These are phyloP conservation scores for Carnegiea gigantea DNA, from an alignment of 179 eudicot genomes.

Conservation along the genomic window DNA sequence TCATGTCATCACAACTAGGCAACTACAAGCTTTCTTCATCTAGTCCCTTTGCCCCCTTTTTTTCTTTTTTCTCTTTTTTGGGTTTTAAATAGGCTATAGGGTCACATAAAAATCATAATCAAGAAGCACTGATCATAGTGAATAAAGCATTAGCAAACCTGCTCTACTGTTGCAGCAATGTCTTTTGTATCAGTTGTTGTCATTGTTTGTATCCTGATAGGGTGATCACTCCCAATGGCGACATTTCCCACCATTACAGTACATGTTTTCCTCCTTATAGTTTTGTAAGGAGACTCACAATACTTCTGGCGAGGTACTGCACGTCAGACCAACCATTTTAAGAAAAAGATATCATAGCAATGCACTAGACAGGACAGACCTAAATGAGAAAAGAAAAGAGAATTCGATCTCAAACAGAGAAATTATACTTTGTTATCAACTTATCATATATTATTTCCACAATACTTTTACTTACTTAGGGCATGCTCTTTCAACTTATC, in stretches of 20 bases:
- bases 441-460: not conserved
- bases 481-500: too few relatives aligned
- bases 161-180: constrained; percentile 85
- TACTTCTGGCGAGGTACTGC: constrained; percentile 95
- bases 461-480: not conserved
- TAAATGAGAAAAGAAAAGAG: not conserved
- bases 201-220: constrained; percentile 97
- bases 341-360: not conserved
- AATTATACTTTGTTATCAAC: too few relatives aligned
- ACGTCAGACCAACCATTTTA: constrained; percentile 11
- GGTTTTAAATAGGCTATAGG: not conserved
- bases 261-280: constrained; percentile 84
- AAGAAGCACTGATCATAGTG: constrained; percentile 1
- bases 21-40: not conserved
- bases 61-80: too few relatives aligned
- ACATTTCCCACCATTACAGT: constrained; percentile 97
- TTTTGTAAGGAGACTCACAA: constrained; percentile 79
- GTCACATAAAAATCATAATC: not conserved
- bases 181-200: constrained; percentile 97
- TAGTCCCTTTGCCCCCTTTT: not conserved
- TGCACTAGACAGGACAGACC: not conserved
- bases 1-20: not conserved
- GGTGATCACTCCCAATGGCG: constrained; percentile 93
- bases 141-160: constrained; percentile 44
- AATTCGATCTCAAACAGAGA: not conserved